These are phyloP conservation scores for Yamadazyma phyllophila DNA, from an alignment of 805 yeast species.

Conservation along the genomic window DNA sequence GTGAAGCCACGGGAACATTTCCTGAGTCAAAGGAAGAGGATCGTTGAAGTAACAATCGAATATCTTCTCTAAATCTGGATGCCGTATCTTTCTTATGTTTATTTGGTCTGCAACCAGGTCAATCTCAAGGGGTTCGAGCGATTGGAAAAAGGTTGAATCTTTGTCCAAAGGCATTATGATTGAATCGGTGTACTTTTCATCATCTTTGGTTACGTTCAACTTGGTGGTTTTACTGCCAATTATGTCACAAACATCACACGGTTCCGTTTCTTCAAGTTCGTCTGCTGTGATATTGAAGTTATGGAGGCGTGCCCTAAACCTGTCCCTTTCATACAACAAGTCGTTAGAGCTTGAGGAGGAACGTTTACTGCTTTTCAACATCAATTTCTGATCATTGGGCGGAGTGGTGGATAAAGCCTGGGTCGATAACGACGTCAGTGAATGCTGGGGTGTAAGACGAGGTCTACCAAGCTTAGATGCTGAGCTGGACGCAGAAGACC, in stretches of 20 bases:
- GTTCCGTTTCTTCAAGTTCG: conserved; percentile 8
- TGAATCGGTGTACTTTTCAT: background rate
- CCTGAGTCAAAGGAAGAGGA: conserved; percentile 57
- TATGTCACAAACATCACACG: conserved; percentile 35
- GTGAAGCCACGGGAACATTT: conserved; percentile 89
- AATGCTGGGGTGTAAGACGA: background rate
- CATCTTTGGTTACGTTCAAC: conserved; percentile 20
- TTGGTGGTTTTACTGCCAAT: conserved; percentile 39
- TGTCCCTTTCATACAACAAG: conserved; percentile 36
- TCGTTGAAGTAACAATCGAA: conserved; percentile 39
- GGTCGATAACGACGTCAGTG: background rate
- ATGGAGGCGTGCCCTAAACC: conserved; percentile 39
- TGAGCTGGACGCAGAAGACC: too few relatives aligned
- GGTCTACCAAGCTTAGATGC: background rate
- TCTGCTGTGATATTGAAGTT: conserved; percentile 24
- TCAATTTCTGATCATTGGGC: background rate
- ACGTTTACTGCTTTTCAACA: conserved; percentile 22
- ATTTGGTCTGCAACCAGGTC: background rate
- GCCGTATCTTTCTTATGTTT: conserved; percentile 17
- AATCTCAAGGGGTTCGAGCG: background rate
- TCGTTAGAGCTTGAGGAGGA: conserved; percentile 42
- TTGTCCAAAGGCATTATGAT: conserved; percentile 1
- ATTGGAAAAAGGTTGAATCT: conserved; percentile 1
- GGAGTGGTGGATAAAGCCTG: background rate
- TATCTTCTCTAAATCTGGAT: conserved; percentile 16